These are phyloP conservation scores for Colletotrichum truncatum DNA, from an alignment of 2,329 filamentous ascomycete species.

Conservation along the genomic window DNA sequence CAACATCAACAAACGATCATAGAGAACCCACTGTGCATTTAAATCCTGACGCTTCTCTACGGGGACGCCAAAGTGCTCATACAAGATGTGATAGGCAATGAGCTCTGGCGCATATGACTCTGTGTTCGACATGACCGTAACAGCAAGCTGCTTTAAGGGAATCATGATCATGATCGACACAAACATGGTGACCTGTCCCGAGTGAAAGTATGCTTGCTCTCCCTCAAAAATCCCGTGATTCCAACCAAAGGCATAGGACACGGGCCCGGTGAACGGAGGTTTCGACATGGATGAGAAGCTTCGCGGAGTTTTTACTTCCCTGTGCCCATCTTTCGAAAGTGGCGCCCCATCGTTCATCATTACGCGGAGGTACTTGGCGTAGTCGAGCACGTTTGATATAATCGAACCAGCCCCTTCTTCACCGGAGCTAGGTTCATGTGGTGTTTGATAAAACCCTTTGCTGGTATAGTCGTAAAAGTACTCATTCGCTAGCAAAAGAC, in stretches of 20 bases:
- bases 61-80: conserved; percentile 39
- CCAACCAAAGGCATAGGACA: conserved; percentile 43
- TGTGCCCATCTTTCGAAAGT: conserved; percentile 37
- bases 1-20: too few species aligned
- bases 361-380: conserved; percentile 42
- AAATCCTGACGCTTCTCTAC: conserved; percentile 27
- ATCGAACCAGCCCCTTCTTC: conserved; percentile 54
- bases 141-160: conserved; percentile 41
- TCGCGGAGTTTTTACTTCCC: conserved; percentile 38
- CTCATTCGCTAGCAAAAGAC: conserved; percentile 47
- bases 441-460: conserved; percentile 35
- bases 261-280: conserved; percentile 32
- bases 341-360: conserved; percentile 42
- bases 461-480: conserved; percentile 48
- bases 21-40: conserved; percentile 21
- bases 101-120: conserved; percentile 29
- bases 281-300: conserved; percentile 29
- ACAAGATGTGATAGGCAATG: conserved; percentile 39
- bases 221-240: conserved; percentile 35
- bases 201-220: conserved; percentile 40
- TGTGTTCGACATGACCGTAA: conserved; percentile 41
- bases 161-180: conserved; percentile 42
- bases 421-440: conserved; percentile 38
- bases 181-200: conserved; percentile 39
- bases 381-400: conserved; percentile 49